phyloP scores from a whole-genome alignment of 306 rosid species.

The Sicyos edulis region DNA sequence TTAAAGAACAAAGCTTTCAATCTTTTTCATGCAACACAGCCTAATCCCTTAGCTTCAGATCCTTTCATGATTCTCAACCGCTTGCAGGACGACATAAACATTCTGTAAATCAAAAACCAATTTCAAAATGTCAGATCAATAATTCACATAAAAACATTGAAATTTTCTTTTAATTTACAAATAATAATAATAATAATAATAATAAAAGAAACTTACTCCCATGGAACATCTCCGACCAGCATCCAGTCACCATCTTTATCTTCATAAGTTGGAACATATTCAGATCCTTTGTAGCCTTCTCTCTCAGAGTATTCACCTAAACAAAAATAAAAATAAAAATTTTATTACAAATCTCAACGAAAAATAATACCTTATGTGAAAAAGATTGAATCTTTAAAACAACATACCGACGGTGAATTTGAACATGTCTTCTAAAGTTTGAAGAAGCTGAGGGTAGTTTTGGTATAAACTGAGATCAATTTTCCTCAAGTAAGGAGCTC shows the following conservation, averaged over 20 bases:
- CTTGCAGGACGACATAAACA: slow-evolving; percentile 86
- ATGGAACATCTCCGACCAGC: slow-evolving; percentile 97
- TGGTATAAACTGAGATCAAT: slow-evolving; percentile 60
- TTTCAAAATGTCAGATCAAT: background rate
- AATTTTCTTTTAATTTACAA: background rate
- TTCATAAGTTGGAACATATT: slow-evolving; percentile 77
- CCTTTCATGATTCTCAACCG: slow-evolving; percentile 87
- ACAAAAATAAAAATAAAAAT: background rate
- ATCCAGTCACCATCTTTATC: slow-evolving; percentile 97
- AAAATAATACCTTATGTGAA: background rate
- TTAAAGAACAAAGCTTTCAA: background rate
- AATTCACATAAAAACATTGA: background rate
- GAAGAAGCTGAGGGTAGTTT: slow-evolving; percentile 56
- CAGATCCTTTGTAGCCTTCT: slow-evolving; percentile 86
- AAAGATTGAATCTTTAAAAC: background rate
- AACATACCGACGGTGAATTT: slow-evolving; percentile 56
- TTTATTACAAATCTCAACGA: slow-evolving; percentile 15
- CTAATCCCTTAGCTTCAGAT: slow-evolving; percentile 81
- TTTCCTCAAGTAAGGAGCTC: slow-evolving; percentile 92
- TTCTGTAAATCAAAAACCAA: slow-evolving; percentile 38
- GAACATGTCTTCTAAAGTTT: slow-evolving; percentile 71
- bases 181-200: too few species aligned
- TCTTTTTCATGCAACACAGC: slow-evolving; percentile 49
- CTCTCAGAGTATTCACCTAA: slow-evolving; percentile 72
- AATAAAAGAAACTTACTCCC: slow-evolving; percentile 56